Conservation (phyloP, 768 basidiomycete species). For the Suillus weaverae region DNA sequence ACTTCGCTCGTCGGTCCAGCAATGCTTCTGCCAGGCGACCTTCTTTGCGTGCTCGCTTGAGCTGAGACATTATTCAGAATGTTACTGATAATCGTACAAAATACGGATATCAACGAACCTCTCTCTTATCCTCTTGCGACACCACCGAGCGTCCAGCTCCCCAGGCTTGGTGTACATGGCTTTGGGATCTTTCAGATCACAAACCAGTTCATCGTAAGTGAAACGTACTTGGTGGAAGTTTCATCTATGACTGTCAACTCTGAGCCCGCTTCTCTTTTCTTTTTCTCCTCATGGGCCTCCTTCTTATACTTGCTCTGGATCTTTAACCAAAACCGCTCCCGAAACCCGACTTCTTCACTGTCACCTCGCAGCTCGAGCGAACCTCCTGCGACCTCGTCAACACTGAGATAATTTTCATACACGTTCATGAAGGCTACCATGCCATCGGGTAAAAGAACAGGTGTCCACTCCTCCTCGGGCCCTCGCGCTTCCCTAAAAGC, state of each 20-base stretch:
- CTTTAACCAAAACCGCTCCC: constrained; percentile 86
- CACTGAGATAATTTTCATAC: constrained; percentile 82
- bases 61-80: constrained; percentile 38
- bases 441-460: constrained; percentile 76
- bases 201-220: constrained; percentile 7
- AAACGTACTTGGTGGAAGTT: constrained; percentile 65
- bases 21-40: constrained; percentile 80
- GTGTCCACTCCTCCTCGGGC: constrained; percentile 93
- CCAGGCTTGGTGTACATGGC: constrained; percentile 79
- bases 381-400: constrained; percentile 89
- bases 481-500: constrained; percentile 88
- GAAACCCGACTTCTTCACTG: constrained; percentile 81
- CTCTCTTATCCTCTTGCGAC: constrained; percentile 69
- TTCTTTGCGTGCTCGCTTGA: constrained; percentile 77
- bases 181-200: constrained; percentile 28
- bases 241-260: constrained; percentile 66
- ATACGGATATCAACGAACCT: constrained; percentile 44
- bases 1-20: constrained; percentile 76
- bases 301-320: constrained; percentile 88
- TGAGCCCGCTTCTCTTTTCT: constrained; percentile 59
- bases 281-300: constrained; percentile 78
- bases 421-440: constrained; percentile 88
- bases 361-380: constrained; percentile 77
- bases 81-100: not conserved
- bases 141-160: constrained; percentile 75